phyloP scores from a whole-genome alignment of 306 rosid species.

The Begonia masoniana region DNA sequence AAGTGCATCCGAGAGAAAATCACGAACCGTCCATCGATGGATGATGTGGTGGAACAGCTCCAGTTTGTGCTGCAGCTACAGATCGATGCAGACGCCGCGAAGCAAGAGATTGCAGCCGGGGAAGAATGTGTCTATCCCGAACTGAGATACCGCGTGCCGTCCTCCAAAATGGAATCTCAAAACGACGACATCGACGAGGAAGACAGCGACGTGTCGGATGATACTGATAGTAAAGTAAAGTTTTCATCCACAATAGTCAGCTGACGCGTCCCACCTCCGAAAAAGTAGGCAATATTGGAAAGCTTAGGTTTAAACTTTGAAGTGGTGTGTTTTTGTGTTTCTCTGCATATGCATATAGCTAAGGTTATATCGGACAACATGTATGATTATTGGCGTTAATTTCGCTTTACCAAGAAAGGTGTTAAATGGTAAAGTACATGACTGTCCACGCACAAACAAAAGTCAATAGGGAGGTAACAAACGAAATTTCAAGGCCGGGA shows the following conservation, averaged over 20 bases:
- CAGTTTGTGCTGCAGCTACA: neutral
- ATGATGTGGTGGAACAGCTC: conserved; percentile 5
- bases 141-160: neutral
- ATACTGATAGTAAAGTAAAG: neutral
- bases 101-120: neutral
- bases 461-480: too few species aligned
- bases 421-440: too few species aligned
- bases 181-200: neutral
- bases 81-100: neutral
- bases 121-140: neutral
- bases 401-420: too few species aligned
- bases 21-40: neutral
- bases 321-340: too few species aligned
- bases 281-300: too few species aligned
- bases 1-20: too few species aligned
- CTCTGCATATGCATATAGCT: too few species aligned
- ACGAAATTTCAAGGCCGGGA: conserved; percentile 16
- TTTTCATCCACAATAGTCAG: neutral
- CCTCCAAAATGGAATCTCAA: neutral
- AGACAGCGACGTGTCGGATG: neutral
- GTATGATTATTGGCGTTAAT: too few species aligned
- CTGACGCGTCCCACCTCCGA: too few species aligned
- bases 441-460: too few species aligned
- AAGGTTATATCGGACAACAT: too few species aligned
- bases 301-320: too few species aligned